These are phyloP conservation scores for Colletotrichum theobromicola DNA, from an alignment of 2,329 filamentous ascomycete species.

Conservation along the genomic window DNA sequence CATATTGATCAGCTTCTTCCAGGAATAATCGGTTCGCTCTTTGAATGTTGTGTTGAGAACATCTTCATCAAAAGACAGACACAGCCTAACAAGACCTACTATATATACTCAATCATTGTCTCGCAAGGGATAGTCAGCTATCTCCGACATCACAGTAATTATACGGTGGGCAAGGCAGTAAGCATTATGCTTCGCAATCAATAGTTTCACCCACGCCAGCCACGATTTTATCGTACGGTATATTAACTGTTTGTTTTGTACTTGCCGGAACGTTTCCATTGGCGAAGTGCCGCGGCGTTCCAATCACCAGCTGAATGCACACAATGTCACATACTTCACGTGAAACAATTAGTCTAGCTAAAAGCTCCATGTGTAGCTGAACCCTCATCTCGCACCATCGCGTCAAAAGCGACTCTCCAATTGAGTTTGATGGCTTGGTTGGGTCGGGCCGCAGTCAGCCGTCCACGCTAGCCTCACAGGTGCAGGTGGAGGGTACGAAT, in stretches of 20 bases:
- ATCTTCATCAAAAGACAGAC: background rate
- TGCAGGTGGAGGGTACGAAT: background rate
- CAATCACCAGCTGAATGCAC: background rate
- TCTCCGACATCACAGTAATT: background rate
- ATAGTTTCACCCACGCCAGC: background rate
- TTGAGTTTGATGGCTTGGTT: background rate
- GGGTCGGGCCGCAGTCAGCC: background rate
- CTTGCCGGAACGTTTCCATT: background rate
- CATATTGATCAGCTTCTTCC: background rate
- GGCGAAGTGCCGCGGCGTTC: background rate
- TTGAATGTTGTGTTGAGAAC: background rate
- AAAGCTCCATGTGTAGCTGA: background rate
- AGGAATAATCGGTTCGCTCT: rapidly evolving
- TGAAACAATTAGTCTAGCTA: rapidly evolving
- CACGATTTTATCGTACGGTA: background rate
- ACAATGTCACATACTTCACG: background rate
- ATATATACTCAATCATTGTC: background rate
- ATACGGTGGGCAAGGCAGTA: background rate
- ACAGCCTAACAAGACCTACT: background rate
- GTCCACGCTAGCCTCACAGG: background rate
- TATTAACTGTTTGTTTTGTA: rapidly evolving
- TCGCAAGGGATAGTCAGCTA: background rate
- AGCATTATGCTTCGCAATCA: background rate
- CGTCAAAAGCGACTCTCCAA: background rate
- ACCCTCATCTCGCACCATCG: rapidly evolving